A percentile compares a stretch with the other conserved stretches of the same genome.
phyloP scores from a whole-genome alignment of 2,329 filamentous ascomycete genomes.

The Nannizziopsis arthrosporioides region DNA sequence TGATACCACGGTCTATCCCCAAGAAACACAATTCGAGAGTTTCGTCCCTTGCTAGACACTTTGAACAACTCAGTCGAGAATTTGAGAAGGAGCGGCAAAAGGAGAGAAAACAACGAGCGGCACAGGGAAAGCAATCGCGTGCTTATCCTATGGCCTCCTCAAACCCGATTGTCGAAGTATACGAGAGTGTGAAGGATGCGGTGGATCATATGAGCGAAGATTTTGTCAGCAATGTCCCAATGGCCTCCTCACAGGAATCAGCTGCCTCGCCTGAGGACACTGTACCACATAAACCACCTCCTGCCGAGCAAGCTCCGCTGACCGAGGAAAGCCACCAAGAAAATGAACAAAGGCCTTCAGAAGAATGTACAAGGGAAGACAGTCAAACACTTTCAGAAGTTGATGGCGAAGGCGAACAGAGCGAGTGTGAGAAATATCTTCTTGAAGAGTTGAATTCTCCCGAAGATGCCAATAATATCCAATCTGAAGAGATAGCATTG shows the following conservation, averaged over 20 bases:
- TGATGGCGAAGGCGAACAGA: conserved; percentile 50
- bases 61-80: conserved; percentile 90
- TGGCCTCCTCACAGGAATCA: conserved; percentile 13
- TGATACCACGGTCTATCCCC: conserved; percentile 78
- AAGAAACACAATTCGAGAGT: conserved; percentile 61
- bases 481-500: conserved; percentile 43
- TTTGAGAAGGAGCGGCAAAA: conserved; percentile 89
- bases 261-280: conserved; percentile 17
- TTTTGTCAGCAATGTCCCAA: conserved; percentile 8
- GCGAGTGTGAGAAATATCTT: conserved; percentile 60
- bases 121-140: conserved; percentile 62
- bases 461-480: conserved; percentile 42
- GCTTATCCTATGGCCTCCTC: conserved; percentile 83
- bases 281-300: conserved; percentile 23
- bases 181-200: conserved; percentile 84
- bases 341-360: conserved; percentile 14
- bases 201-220: conserved; percentile 64
- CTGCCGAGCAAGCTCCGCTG: neutral
- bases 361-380: conserved; percentile 17
- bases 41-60: conserved; percentile 84
- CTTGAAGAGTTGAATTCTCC: conserved; percentile 44
- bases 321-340: conserved; percentile 18
- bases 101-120: conserved; percentile 66
- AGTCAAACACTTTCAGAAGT: conserved; percentile 50
- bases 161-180: conserved; percentile 93